Conservation (phyloP, 768 basidiomycete species). For the Suillus fuscotomentosus region DNA sequence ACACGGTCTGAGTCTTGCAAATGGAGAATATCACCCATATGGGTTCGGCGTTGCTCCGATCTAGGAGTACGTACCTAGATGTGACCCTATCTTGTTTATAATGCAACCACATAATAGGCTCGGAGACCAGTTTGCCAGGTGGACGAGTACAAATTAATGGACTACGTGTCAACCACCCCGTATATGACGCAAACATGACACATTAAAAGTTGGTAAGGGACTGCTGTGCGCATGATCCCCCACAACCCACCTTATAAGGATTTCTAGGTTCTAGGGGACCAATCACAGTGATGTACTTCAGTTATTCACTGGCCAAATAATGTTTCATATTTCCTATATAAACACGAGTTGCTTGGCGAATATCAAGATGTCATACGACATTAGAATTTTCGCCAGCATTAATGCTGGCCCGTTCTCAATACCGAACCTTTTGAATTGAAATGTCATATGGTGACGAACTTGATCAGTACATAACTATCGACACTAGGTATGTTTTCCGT, state of each 20-base stretch:
- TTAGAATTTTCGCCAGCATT: background rate
- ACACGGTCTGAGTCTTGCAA: conserved; percentile 46
- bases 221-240: background rate
- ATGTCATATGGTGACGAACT: background rate
- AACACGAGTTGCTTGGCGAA: background rate
- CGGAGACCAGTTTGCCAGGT: conserved; percentile 62
- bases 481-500: background rate
- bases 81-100: background rate
- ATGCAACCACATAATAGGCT: conserved; percentile 32
- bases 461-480: background rate
- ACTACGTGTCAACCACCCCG: background rate
- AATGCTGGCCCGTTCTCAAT: background rate
- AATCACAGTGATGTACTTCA: background rate
- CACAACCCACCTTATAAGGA: background rate
- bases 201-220: background rate
- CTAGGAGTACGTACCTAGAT: conserved; percentile 43
- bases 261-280: background rate
- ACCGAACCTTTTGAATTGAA: background rate
- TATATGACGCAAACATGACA: background rate
- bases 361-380: background rate
- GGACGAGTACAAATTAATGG: conserved; percentile 45
- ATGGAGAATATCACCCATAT: conserved; percentile 38
- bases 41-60: conserved; percentile 35
- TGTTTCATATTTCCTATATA: background rate
- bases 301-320: background rate